A percentile compares a stretch with the other conserved stretches of the same genome.
Evolutionary conservation across 345 rosid genomes (phyloP).

Genomic region (Linum lewisii): DNA sequence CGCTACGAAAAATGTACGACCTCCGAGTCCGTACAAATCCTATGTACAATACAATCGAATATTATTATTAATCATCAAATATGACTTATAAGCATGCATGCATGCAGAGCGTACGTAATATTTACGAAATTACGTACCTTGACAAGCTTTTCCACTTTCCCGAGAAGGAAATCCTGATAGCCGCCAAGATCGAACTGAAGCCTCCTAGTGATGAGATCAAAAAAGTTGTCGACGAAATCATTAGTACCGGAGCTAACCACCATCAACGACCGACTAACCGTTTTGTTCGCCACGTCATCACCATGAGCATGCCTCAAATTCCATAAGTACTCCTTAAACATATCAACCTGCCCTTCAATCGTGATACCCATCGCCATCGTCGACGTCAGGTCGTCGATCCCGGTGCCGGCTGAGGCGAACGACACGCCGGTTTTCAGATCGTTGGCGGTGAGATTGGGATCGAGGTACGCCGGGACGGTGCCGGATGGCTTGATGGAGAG

Average conservation of each 20-base stretch:
- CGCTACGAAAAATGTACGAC: background rate
- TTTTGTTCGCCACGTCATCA: slow-evolving; percentile 4
- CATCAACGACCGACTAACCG: slow-evolving; percentile 7
- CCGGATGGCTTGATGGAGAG: slow-evolving; percentile 13
- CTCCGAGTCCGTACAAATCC: background rate
- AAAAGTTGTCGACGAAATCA: background rate
- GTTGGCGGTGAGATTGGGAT: slow-evolving; percentile 1
- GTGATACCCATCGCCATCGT: slow-evolving; percentile 1
- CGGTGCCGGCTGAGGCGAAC: slow-evolving; percentile 19
- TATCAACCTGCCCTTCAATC: slow-evolving; percentile 9
- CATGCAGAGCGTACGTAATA: too few species aligned
- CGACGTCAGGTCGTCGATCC: slow-evolving; percentile 9
- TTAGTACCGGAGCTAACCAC: slow-evolving; percentile 1
- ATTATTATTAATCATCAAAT: too few species aligned
- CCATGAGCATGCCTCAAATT: slow-evolving; percentile 11
- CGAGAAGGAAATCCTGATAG: background rate
- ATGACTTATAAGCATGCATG: too few species aligned
- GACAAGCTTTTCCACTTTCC: background rate
- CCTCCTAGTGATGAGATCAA: background rate
- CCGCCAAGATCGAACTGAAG: background rate
- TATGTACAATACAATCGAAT: background rate
- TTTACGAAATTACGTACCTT: too few species aligned
- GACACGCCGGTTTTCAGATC: slow-evolving; percentile 20
- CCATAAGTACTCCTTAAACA: slow-evolving; percentile 6
- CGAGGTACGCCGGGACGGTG: slow-evolving; percentile 17